phyloP scores from a whole-genome alignment of 352 stramenopile species.

The Blastocystis sp. region DNA sequence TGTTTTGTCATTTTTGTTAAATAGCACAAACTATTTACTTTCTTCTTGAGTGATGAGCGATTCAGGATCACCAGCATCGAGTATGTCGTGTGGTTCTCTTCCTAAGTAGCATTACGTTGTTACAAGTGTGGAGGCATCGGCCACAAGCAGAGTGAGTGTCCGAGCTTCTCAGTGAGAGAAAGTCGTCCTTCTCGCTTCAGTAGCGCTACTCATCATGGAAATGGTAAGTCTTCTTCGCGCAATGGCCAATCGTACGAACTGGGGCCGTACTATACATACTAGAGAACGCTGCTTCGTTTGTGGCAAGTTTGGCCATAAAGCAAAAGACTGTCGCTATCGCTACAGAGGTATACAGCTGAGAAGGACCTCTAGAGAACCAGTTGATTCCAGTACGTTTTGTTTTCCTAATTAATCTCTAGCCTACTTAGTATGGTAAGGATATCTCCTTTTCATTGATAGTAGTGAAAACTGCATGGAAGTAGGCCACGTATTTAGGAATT shows the following conservation, averaged over 20 bases:
- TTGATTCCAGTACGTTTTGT: neutral
- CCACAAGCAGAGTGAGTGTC: neutral
- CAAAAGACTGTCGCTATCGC: neutral
- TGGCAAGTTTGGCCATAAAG: neutral
- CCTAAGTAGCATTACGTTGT: neutral
- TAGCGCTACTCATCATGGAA: too few relatives aligned
- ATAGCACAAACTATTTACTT: neutral
- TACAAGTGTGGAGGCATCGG: neutral
- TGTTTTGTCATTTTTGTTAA: neutral
- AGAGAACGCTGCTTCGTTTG: slow-evolving; percentile 13
- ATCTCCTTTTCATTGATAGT: neutral
- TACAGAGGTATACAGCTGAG: neutral
- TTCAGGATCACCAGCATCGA: neutral
- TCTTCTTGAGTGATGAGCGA: too few relatives aligned
- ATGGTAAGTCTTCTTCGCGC: too few relatives aligned
- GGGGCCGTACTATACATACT: neutral
- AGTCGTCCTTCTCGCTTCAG: too few relatives aligned
- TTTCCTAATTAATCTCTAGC: neutral
- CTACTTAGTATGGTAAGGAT: neutral
- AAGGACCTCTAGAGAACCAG: neutral
- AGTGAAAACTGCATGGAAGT: slow-evolving; percentile 27
- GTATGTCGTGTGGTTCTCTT: neutral
- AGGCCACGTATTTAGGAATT: neutral
- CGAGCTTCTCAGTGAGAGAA: neutral
- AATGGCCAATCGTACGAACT: too few relatives aligned